Evolutionary conservation across 345 rosid species (phyloP), one percentile per base, ranked within the genome.

Genomic region (Jatropha curcas): DNA sequence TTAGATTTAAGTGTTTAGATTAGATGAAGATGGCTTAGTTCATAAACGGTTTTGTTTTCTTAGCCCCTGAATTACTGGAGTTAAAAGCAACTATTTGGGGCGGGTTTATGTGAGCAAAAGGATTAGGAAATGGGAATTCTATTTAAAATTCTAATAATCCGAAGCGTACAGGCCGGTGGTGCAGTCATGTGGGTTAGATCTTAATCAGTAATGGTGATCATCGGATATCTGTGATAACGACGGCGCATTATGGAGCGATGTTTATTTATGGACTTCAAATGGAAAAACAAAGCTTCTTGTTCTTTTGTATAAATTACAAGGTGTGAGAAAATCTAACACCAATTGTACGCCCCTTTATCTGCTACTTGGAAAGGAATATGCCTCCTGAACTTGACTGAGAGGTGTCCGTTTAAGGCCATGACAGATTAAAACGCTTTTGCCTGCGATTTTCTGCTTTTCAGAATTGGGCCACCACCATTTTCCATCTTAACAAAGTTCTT

Each of bases 161-260:
- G 4, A n/a, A 65, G 33, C 50, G 41, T 61, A 33, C 51, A 70
- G 41, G 68, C 66, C 27, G 16, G 56, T 28, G 16, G 70, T 73
- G 53, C 67, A 41, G 20, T 81, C 82, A 79, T 76, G 74, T 74
- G 82, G 75, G 34, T n/a, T 52, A 60, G 71, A 48, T 45, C 33
- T 57, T 67, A 35, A 43, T 67, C 53, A 24, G 20, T 46, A 73
- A 69, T 30, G 43, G 30, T 59, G 78, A 76, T 59, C 70, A 57
- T 59, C 37, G 65, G 66, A 35, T 35, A 65, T 16, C 16, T 16
- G 10, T 7, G 45, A 65, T 4, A 25, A 59, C 67, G 68, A 71
- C 61, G 19, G 77, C 66, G 45, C 37, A 61, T 73, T 50, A 7
- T 51, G 19, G 39, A 17, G 35, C 27, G 27, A 52, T 35, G 60